Percentiles rank a stretch among this genome's conserved stretches.
Conservation (phyloP, 306 rosid genomes). For the Trifolium pratense region DNA sequence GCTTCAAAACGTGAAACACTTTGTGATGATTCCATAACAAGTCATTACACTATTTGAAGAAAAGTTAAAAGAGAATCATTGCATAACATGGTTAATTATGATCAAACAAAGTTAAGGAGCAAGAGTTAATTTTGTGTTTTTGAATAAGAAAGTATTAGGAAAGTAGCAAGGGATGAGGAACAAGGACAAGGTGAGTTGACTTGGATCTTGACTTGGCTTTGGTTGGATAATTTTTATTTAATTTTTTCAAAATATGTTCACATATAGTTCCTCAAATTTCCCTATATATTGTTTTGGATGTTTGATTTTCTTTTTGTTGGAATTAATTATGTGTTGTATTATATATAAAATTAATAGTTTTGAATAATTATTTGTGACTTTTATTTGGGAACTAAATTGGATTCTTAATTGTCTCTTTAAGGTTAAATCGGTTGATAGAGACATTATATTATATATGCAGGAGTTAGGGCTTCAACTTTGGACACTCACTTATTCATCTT, state of each 20-base stretch:
- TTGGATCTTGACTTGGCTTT: neutral
- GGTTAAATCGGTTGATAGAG: no score
- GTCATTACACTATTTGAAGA: neutral
- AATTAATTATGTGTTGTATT: no score
- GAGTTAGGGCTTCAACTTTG: no score
- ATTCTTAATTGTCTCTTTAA: no score
- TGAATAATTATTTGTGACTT: no score
- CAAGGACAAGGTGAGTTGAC: neutral
- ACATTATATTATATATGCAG: no score
- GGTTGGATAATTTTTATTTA: neutral
- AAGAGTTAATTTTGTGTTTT: no score
- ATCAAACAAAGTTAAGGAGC: neutral
- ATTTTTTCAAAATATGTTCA: neutral
- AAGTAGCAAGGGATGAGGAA: neutral
- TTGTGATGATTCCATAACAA: slow-evolving; percentile 61
- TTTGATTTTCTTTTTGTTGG: no score
- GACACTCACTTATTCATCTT: no score
- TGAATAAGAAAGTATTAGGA: neutral
- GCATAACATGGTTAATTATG: neutral
- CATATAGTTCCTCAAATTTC: neutral
- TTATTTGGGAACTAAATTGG: no score
- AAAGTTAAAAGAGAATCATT: neutral
- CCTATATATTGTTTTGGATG: no score
- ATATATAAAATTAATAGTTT: no score
- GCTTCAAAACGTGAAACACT: slow-evolving; percentile 45